Evolutionary conservation across 2,329 filamentous ascomycete species (phyloP).

Genomic region (Chaetomium olivaceum): DNA sequence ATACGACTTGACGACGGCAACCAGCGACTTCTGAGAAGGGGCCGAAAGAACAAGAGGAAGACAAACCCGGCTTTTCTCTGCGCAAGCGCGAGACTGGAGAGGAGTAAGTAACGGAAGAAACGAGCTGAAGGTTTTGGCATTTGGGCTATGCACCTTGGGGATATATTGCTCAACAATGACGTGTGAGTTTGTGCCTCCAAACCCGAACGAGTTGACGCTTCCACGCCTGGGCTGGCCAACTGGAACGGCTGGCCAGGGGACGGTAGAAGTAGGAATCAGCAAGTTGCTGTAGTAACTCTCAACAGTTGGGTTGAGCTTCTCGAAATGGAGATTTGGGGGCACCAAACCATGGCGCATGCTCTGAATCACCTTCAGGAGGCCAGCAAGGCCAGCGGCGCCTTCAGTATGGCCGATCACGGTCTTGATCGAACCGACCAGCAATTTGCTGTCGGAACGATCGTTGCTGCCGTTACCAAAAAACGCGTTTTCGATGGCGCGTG

Average conservation of each 20-base stretch:
- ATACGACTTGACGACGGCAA: constrained; percentile 34
- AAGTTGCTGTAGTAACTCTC: constrained; percentile 40
- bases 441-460: constrained; percentile 21
- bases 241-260: constrained; percentile 40
- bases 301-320: constrained; percentile 45
- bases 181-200: constrained; percentile 48
- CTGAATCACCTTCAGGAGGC: constrained; percentile 48
- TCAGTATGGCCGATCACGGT: constrained; percentile 53
- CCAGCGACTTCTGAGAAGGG: constrained; percentile 40
- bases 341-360: constrained; percentile 44
- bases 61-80: constrained; percentile 14
- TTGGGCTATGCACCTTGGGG: constrained; percentile 36
- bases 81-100: neutral
- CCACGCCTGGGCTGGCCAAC: constrained; percentile 43
- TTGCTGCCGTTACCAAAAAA: constrained; percentile 38
- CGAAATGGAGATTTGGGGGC: constrained; percentile 48
- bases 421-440: constrained; percentile 47
- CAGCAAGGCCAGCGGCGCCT: constrained; percentile 51
- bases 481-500: constrained; percentile 45
- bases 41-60: constrained; percentile 44
- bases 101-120: constrained; percentile 3
- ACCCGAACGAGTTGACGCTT: constrained; percentile 50
- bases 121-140: constrained; percentile 18
- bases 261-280: constrained; percentile 37
- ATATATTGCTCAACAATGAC: constrained; percentile 46